Conservation (phyloP, 129 eudicot species). For the Pittosporum tobira region DNA sequence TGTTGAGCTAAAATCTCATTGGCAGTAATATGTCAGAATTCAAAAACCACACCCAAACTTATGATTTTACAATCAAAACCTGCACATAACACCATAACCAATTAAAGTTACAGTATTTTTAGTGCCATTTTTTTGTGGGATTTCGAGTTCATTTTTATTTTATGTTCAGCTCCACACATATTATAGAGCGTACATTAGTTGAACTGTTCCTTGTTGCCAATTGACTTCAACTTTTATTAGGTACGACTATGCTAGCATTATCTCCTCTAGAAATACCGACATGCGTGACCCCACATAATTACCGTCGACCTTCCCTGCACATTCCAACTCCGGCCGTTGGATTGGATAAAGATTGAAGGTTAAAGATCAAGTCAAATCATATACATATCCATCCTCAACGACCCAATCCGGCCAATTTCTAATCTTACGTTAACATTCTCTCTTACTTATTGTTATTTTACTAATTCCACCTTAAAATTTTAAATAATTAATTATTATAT, state of each 20-base stretch:
- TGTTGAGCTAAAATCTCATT: too few species aligned
- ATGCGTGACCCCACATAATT: neutral
- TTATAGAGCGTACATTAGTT: too few species aligned
- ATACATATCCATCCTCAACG: constrained; percentile 2
- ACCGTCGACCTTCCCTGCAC: neutral
- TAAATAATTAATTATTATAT: neutral
- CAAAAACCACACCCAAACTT: too few species aligned
- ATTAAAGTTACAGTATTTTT: too few species aligned
- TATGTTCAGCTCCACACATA: too few species aligned
- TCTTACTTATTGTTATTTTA: constrained; percentile 22
- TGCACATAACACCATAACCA: too few species aligned
- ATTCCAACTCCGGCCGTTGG: neutral
- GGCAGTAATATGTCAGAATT: too few species aligned
- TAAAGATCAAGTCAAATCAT: neutral
- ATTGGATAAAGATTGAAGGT: neutral
- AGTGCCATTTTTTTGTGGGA: too few species aligned
- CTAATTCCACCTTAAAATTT: constrained; percentile 36
- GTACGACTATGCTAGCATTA: constrained; percentile 13
- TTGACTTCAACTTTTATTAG: constrained; percentile 9
- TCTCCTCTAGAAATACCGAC: neutral
- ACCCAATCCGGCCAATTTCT: constrained; percentile 12
- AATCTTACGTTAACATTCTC: constrained; percentile 11
- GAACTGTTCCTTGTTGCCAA: constrained; percentile 23
- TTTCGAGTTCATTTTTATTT: too few species aligned
- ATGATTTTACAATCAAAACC: too few species aligned